A percentile compares a stretch with the other conserved stretches of the same genome.
Evolutionary conservation across 2,329 filamentous ascomycete species (phyloP).

Genomic region (Trichoderma endophyticum): DNA sequence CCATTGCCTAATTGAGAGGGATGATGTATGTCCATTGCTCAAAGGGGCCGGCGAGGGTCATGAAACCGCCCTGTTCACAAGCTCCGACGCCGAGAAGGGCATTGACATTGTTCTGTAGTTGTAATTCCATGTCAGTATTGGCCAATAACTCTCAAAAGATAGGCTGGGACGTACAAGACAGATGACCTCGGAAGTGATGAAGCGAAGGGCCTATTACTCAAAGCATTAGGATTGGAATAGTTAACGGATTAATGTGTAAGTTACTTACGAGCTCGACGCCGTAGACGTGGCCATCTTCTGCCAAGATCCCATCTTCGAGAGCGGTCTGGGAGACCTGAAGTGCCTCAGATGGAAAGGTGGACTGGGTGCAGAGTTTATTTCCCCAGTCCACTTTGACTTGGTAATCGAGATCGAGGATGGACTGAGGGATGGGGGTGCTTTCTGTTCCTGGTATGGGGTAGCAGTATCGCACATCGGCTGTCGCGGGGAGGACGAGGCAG

Average conservation of each 20-base stretch:
- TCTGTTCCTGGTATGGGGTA: neutral
- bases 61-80: neutral
- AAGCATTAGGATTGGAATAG: neutral
- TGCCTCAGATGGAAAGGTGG: neutral
- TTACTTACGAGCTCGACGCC: neutral
- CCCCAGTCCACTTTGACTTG: neutral
- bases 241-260: too few relatives aligned
- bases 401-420: neutral
- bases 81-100: neutral
- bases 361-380: neutral
- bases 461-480: neutral
- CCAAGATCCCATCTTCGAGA: neutral
- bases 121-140: neutral
- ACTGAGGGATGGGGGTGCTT: neutral
- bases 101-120: neutral
- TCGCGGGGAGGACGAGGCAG: neutral
- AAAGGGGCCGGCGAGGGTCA: neutral
- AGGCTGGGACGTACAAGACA: neutral
- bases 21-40: neutral
- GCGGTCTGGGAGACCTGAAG: neutral
- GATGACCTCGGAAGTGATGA: neutral
- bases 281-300: neutral
- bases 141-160: too few relatives aligned
- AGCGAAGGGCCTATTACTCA: neutral
- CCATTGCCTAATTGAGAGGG: neutral